These are phyloP conservation scores for Scedosporium aurantiacum DNA, from an alignment of 2,329 filamentous ascomycete genomes.

Conservation along the genomic window DNA sequence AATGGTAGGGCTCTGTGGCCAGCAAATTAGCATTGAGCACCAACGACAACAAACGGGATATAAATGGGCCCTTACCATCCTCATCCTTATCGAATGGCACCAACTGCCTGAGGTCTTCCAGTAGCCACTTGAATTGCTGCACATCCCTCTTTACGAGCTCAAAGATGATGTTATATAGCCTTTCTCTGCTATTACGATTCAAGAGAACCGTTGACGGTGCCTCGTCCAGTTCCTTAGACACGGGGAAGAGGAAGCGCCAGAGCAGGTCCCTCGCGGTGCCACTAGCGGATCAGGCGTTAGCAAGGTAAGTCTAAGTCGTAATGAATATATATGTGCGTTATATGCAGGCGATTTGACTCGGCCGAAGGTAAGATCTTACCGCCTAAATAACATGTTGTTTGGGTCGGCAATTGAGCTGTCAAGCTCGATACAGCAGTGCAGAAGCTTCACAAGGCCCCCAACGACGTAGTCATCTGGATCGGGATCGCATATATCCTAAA, in stretches of 20 bases:
- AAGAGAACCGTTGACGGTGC: constrained; percentile 33
- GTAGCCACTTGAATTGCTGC: constrained; percentile 35
- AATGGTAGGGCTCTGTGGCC: constrained; percentile 40
- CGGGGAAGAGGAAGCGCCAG: constrained; percentile 55
- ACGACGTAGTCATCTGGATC: constrained; percentile 18
- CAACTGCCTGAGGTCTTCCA: constrained; percentile 30
- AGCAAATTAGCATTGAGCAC: not conserved
- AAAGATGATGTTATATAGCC: constrained; percentile 50
- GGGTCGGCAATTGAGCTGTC: constrained; percentile 7
- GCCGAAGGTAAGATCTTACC: not conserved
- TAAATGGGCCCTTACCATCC: constrained; percentile 19
- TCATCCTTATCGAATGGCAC: constrained; percentile 26
- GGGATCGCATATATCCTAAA: constrained; percentile 1
- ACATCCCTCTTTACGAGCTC: constrained; percentile 41
- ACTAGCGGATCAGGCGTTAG: not conserved
- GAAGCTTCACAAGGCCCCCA: constrained; percentile 24
- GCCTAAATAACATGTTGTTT: not conserved
- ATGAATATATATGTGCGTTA: not conserved
- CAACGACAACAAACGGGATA: not conserved
- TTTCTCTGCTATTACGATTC: constrained; percentile 41
- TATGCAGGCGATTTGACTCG: not conserved
- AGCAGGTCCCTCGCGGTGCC: constrained; percentile 35
- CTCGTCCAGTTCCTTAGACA: constrained; percentile 18
- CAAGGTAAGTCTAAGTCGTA: not conserved
- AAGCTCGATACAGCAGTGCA: constrained; percentile 16